Percentiles rank a stretch among this genome's conserved stretches.
phyloP scores from a whole-genome alignment of 139 green algal genomes.

The Trebouxia sp. region DNA sequence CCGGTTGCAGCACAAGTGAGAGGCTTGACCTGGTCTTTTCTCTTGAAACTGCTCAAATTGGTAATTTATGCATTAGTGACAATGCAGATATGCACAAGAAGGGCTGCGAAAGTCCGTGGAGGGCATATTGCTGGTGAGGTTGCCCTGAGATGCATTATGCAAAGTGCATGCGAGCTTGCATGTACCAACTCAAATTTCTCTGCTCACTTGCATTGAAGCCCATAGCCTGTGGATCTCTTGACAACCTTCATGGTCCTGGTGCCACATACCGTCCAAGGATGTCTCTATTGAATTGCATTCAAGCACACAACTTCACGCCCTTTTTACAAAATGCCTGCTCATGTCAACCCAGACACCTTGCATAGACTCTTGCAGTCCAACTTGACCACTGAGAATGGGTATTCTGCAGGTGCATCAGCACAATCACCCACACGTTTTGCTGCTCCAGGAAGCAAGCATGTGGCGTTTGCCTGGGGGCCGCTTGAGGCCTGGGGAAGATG shows the following conservation, averaged over 20 bases:
- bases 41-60: not conserved
- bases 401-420: constrained; percentile 77
- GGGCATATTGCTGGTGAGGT: constrained; percentile 75
- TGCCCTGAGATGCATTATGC: too few species aligned
- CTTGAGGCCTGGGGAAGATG: constrained; percentile 88
- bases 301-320: not conserved
- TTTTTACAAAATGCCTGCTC: not conserved
- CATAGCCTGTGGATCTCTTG: not conserved
- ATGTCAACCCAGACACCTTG: not conserved
- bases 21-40: not conserved
- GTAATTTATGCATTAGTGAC: not conserved
- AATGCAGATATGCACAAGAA: constrained; percentile 80
- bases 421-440: constrained; percentile 90
- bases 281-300: not conserved
- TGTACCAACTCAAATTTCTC: too few species aligned
- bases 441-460: constrained; percentile 77
- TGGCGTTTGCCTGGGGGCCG: constrained; percentile 91
- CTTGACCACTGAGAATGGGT: too few species aligned
- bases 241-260: not conserved
- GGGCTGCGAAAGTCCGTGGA: constrained; percentile 85
- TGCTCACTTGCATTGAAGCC: too few species aligned
- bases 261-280: not conserved
- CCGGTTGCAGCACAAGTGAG: constrained; percentile 81
- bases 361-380: too few species aligned
- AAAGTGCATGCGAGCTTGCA: too few species aligned